These are phyloP conservation scores for Globisporangium orthogonon DNA, from an alignment of 352 stramenopile genomes.

Conservation along the genomic window DNA sequence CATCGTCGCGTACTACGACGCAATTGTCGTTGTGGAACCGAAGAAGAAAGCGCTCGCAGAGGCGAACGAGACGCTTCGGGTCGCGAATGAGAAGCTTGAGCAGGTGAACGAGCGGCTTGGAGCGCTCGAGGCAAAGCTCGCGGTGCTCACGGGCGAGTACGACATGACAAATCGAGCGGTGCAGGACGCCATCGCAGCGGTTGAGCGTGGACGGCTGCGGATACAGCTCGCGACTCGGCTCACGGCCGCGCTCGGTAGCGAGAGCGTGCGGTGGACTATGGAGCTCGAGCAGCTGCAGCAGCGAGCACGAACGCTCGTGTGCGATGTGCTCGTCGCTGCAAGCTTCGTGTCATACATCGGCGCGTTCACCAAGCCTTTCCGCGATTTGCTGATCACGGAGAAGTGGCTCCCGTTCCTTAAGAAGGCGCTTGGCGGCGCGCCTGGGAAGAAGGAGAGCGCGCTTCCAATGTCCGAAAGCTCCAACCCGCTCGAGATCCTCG, in stretches of 20 bases:
- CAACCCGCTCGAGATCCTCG: slow-evolving; percentile 69
- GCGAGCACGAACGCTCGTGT: slow-evolving; percentile 76
- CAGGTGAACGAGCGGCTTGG: slow-evolving; percentile 86
- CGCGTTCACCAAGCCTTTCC: slow-evolving; percentile 91
- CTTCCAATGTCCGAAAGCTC: slow-evolving; percentile 24
- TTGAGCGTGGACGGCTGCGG: slow-evolving; percentile 81
- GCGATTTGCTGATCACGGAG: slow-evolving; percentile 75
- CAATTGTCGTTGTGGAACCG: slow-evolving; percentile 91
- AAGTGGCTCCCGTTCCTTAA: slow-evolving; percentile 88
- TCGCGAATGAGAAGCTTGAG: slow-evolving; percentile 85
- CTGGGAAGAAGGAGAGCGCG: not conserved
- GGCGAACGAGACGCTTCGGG: slow-evolving; percentile 70
- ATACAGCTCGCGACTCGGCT: slow-evolving; percentile 91
- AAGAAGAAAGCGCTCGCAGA: slow-evolving; percentile 85
- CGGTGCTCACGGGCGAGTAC: slow-evolving; percentile 72
- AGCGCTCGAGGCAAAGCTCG: slow-evolving; percentile 85
- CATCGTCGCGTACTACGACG: slow-evolving; percentile 94
- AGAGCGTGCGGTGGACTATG: slow-evolving; percentile 89
- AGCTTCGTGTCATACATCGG: slow-evolving; percentile 93
- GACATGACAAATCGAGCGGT: slow-evolving; percentile 87
- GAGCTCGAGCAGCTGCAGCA: slow-evolving; percentile 77
- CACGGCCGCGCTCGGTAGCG: slow-evolving; percentile 87
- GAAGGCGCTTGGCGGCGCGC: slow-evolving; percentile 25
- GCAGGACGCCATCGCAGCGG: slow-evolving; percentile 79
- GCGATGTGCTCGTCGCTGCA: slow-evolving; percentile 88